A percentile compares a stretch with the other conserved stretches of the same genome.
These are phyloP conservation scores for Salix dunnii DNA, from an alignment of 345 rosid species.

Conservation along the genomic window DNA sequence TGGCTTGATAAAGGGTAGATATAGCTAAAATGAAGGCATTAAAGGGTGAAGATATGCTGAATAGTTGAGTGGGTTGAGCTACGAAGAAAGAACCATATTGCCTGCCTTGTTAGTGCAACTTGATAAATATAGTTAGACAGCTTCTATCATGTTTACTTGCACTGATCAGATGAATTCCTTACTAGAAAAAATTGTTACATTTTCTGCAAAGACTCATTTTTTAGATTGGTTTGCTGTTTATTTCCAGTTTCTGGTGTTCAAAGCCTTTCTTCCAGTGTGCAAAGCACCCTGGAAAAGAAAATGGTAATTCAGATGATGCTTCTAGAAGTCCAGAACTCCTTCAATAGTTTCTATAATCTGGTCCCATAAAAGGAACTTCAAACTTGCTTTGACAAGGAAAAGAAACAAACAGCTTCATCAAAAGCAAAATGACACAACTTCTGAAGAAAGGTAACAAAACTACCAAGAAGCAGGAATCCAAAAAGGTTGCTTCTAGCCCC, in stretches of 20 bases:
- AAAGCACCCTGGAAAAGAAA: constrained; percentile 55
- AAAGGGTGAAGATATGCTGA: not conserved
- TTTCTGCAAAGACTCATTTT: not conserved
- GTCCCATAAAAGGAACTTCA: constrained; percentile 46
- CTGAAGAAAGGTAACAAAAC: constrained; percentile 40
- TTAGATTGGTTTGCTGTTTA: not conserved
- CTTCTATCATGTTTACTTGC: not conserved
- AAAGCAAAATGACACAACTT: constrained; percentile 64
- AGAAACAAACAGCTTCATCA: constrained; percentile 53
- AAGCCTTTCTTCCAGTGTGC: constrained; percentile 61
- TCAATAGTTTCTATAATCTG: constrained; percentile 56
- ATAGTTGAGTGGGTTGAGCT: not conserved
- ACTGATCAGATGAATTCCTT: not conserved
- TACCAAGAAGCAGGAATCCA: constrained; percentile 62
- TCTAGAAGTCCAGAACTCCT: constrained; percentile 59
- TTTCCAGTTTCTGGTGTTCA: constrained; percentile 48
- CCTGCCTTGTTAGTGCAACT: not conserved
- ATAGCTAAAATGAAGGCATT: not conserved
- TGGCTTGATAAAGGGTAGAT: not conserved
- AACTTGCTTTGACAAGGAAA: constrained; percentile 45
- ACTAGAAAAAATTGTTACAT: not conserved
- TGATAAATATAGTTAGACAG: not conserved
- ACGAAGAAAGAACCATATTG: not conserved
- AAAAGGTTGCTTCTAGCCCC: constrained; percentile 38
- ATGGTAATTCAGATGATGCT: constrained; percentile 53